Base-by-base conservation (phyloP, 2,329 filamentous ascomycete genomes). In the Polytolypa hystricis region DNA sequence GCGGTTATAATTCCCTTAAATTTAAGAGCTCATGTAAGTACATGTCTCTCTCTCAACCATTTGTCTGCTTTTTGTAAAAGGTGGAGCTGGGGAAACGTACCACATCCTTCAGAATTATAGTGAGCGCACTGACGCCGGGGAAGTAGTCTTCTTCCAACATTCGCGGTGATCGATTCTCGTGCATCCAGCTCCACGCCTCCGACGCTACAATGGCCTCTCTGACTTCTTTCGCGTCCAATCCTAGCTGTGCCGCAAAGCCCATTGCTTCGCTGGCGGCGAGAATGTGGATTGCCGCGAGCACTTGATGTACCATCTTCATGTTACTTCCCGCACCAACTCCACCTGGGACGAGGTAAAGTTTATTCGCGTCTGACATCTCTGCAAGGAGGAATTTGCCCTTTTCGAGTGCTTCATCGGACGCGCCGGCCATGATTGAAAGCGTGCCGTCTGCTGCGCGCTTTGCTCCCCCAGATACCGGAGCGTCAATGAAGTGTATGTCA, bases 391-490 rank as follows among this genome's bases (percentile, higher is more conserved):
- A 69, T 15, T 65, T 66, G 0, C 70, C 77, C 39, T 70, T 71
- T 21, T 67, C 62, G 2, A 84, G 58, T 4, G 74, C 73, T 2
- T 64, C 66, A 1, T 71, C 66, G 0, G 71, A 62, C 0, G 69
- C 79, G 2, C 77, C 75, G 0, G 79, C 79, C 73, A 87, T 84
- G 52, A 87, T 85, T 5, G 79, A 81, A 28, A 86, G 61, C 0
- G 80, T 83, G 3, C 81, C 81, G 33, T 80, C 71, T 0, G 77
- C 79, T 1, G 81, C 81, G 21, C 81, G 69, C 7, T 70, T 66
- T 0, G 77, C 73, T 1, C 81, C 81, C 0, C 81, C 81, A 0
- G 79, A 84, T 0, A 86, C 81, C 0, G 81, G 81, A 15, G 73
- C 71, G 56, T 85, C 81, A 34, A 87, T 70, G 35, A 85, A 70